Evolutionary conservation across 805 yeast genomes (phyloP), one percentile per base, ranked within the genome.

Genomic region (Metschnikowia vanudenii): DNA sequence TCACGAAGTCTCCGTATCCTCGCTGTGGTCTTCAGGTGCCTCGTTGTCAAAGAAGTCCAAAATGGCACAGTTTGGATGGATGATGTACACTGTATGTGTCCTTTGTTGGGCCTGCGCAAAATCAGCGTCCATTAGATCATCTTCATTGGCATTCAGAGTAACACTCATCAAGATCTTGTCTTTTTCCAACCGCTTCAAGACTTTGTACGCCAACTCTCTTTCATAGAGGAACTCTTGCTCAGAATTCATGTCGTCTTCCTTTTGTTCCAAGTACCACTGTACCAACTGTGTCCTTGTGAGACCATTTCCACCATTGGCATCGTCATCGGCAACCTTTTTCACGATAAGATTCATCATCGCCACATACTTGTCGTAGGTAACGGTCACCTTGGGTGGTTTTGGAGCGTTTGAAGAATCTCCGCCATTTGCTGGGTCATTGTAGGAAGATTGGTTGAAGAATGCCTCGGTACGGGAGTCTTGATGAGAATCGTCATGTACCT

Each of bases 361-460:
- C 24, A 86, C 84, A 64, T 89, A 92, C 63, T 86, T 87, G 60
- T 92, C 97, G 63, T 89, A 89, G 1, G 96, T 75, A 43, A 94
- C 81, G 14, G 69, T 46, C 20, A 61, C 67, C 39, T 60, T 56
- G 56, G 77, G 78, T 9, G 36, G 19, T 28, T 47, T 46, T 11
- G 45, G 37, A 13, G 45, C 45, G 6, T 17, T 39, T 38, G 52
- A 26, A 36, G 30, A 13, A 4, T 14, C 31, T 4, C 33, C 41
- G 26, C 33, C 37, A 30, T 31, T 24, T 17, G 24, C 26, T 12
- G 14, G 42, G 12, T 31, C 30, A 31, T n/a, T 34, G 38, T 16
- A 18, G 16, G 39, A 16, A 28, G 47, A 28, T 20, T 43, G 42
- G 22, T 37, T 20, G 35, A 35, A 28, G 29, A 37, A 37, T 7